phyloP scores from a whole-genome alignment of 768 basidiomycete species.

The Serendipita sp. region DNA sequence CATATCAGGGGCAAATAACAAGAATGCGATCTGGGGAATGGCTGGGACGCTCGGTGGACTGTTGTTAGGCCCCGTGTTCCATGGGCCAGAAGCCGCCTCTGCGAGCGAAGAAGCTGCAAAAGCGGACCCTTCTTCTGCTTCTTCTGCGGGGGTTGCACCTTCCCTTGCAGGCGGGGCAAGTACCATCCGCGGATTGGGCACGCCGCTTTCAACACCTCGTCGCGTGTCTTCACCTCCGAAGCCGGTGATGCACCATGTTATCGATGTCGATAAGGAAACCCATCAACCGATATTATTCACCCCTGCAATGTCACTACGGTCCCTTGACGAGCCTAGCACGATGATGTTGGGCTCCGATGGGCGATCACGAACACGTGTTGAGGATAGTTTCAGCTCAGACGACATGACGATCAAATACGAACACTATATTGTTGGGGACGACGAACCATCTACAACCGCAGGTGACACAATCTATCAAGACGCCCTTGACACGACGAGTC shows the following conservation, averaged over 20 bases:
- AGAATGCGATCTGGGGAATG: neutral
- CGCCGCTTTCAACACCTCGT: neutral
- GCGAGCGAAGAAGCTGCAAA: neutral
- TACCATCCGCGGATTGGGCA: neutral
- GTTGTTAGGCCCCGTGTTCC: neutral
- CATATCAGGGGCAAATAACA: neutral
- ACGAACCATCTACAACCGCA: neutral
- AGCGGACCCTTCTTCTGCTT: neutral
- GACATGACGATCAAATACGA: neutral
- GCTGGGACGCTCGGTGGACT: neutral
- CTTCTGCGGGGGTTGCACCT: neutral
- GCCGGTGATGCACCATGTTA: neutral
- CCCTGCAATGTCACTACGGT: neutral
- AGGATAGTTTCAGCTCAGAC: neutral
- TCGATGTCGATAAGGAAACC: neutral
- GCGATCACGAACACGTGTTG: neutral
- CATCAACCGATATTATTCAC: neutral
- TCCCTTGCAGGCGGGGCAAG: neutral
- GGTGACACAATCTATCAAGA: neutral
- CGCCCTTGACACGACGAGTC: neutral
- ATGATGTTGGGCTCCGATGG: neutral
- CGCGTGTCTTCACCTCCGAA: neutral
- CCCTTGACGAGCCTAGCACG: neutral
- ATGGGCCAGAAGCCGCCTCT: neutral
- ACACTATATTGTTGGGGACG: neutral